These are phyloP conservation scores for Phytophthora megakarya DNA, from an alignment of 352 stramenopile species.

Conservation along the genomic window DNA sequence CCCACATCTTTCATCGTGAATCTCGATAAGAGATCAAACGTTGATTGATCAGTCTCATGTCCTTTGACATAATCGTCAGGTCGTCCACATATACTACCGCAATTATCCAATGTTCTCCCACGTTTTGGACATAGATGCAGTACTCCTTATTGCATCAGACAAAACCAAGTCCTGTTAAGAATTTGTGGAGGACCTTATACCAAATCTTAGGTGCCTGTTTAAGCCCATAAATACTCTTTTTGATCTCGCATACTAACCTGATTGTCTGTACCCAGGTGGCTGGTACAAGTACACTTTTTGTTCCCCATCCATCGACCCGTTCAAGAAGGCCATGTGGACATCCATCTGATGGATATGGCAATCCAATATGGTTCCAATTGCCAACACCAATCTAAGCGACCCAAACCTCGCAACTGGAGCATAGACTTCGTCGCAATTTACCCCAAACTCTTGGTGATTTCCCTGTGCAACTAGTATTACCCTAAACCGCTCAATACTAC, in stretches of 20 bases:
- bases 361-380: background rate
- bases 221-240: background rate
- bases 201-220: constrained; percentile 23
- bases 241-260: no score
- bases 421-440: no score
- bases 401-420: no score
- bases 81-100: constrained; percentile 34
- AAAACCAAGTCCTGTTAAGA: constrained; percentile 20
- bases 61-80: constrained; percentile 26
- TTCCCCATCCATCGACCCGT: no score
- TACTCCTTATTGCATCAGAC: constrained; percentile 33
- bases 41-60: constrained; percentile 29
- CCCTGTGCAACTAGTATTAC: no score
- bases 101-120: constrained; percentile 36
- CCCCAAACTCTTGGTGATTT: no score
- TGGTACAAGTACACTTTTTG: no score
- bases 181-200: constrained; percentile 33
- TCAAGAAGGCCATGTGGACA: constrained; percentile 5
- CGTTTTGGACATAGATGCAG: constrained; percentile 36
- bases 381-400: background rate
- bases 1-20: constrained; percentile 44
- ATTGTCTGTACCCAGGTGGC: no score
- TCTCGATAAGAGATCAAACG: no score
- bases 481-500: no score
- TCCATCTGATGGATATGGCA: background rate